Evolutionary conservation across 2,329 filamentous ascomycete genomes (phyloP), one percentile per base, ranked within the genome.

Genomic region (Nemania sp.): DNA sequence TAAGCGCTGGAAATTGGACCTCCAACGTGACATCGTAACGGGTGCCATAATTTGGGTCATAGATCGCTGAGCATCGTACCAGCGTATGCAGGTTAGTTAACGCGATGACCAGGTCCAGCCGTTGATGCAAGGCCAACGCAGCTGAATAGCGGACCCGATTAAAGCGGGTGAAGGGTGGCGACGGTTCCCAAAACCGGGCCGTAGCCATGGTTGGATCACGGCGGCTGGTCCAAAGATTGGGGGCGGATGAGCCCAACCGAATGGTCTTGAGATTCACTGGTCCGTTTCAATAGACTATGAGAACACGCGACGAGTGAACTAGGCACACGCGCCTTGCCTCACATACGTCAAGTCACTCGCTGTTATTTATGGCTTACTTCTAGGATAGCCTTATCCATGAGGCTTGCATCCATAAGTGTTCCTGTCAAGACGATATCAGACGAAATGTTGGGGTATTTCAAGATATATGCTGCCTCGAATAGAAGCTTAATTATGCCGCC

Each of bases 51-150:
- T 61, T 68, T 68, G 67, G 70, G 67, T 71, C 70, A 69, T 62
- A 67, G 67, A 72, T 70, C 67, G 69, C 57, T 68, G 64, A 69
- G 62, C 63, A 71, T 69, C 62, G 62, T 65, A 62, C 67, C 62
- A 71, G 68, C 67, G 69, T 70, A 71, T 71, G 70, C 70, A 70
- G 63, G 68, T 64, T 67, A 57, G 70, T 59, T 64, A 72, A 69
- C 65, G 55, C 54, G 64, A 73, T 67, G 67, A 73, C 72, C 66
- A 77, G 74, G 73, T 72, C 73, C 73, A 76, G 75, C 73, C 69
- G 71, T 73, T 64, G 72, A 77, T 76, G 76, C 76, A 77, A 71
- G 73, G 76, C 77, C 76, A 78, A 71, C 76, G 69, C 74, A 77
- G 67, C 75, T 70, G 64, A 68, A 70, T 55, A 69, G 68, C 70